Base-by-base conservation (phyloP, 192 early-diverging fungal species). In the Backusella westeae region DNA sequence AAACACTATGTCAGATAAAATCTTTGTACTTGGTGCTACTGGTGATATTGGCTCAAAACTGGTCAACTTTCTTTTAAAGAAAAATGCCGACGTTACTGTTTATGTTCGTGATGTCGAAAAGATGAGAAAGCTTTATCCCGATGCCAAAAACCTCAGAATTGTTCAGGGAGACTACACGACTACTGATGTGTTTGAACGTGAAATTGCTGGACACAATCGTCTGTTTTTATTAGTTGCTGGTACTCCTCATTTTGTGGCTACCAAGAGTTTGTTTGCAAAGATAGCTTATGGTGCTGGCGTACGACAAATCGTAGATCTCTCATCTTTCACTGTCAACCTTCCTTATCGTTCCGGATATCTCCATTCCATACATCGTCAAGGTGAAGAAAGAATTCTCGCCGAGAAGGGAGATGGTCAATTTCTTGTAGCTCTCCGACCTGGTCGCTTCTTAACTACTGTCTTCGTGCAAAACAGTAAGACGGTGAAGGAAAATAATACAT, bases 241-340 rank as follows among this genome's bases (percentile, higher is more conserved):
- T 53, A 5, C 53, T 23, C 9, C 12, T 0, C 2, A 34, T 26
- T 73, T 73, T 63, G 23, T 29, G 6, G 15, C 36, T 4, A 49
- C 53, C 21, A 73, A 73, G 67, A 15, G 5, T 15, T 15, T 19
- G 0, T 23, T 68, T 39, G 77, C 77, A 15, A 68, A 34, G 29
- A 36, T 66, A 5, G 69, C 70, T 17, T 78, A 78, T 26, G 67
- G 44, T 15, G 77, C 77, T 39, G 77, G 77, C 17, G 77, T 71
- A 10, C 73, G 73, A 42, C 72, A 78, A 73, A 69, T 78, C n/a
- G 77, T 78, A 21, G 77, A 78, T 73, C 36, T 78, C n/a, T 78
- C 77, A 1, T 73, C 65, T 1, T 56, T 19, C 39, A 38, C 53
- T 17, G 39, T 56, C 15, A 63, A 66, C 12, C 63, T 74, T 14